phyloP scores from a whole-genome alignment of 495 filamentous ascomycete genomes.

The Xylaria palmicola region DNA sequence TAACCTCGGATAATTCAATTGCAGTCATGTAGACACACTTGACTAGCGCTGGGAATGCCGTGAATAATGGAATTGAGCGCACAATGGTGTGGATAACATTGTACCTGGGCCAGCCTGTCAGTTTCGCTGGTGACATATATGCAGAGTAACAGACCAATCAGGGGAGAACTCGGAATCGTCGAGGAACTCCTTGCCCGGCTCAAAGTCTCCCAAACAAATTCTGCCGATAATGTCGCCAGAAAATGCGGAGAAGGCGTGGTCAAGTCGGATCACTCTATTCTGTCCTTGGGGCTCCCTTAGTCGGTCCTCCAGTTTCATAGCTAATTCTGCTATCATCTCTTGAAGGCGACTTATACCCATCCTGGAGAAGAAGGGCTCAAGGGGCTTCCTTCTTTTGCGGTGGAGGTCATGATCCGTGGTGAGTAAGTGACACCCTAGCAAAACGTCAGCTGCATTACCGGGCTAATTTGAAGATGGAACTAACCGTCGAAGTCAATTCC shows the following conservation, averaged over 20 bases:
- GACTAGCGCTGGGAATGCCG: conserved; percentile 20
- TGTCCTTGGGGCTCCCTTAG: neutral
- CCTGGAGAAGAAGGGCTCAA: conserved; percentile 24
- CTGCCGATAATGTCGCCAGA: conserved; percentile 21
- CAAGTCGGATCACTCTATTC: conserved; percentile 22
- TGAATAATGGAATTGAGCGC: conserved; percentile 15
- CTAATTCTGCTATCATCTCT: conserved; percentile 16
- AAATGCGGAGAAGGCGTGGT: conserved; percentile 27
- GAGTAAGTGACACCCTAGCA: conserved; percentile 4
- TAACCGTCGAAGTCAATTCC: neutral
- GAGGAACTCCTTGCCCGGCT: conserved; percentile 9
- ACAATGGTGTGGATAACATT: conserved; percentile 15
- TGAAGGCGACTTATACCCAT: conserved; percentile 14
- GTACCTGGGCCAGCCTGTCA: no score
- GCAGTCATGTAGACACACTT: no score
- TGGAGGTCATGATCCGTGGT: conserved; percentile 22
- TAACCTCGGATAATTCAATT: no score
- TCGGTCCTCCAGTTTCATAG: neutral
- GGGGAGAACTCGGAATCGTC: neutral
- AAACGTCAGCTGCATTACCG: neutral
- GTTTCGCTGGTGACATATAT: no score
- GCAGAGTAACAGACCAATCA: no score
- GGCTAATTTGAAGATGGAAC: neutral
- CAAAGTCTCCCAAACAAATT: conserved; percentile 24
- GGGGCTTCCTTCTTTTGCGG: conserved; percentile 14